phyloP scores from a whole-genome alignment of 192 early-diverging fungal genomes.

The Thamnidium elegans region DNA sequence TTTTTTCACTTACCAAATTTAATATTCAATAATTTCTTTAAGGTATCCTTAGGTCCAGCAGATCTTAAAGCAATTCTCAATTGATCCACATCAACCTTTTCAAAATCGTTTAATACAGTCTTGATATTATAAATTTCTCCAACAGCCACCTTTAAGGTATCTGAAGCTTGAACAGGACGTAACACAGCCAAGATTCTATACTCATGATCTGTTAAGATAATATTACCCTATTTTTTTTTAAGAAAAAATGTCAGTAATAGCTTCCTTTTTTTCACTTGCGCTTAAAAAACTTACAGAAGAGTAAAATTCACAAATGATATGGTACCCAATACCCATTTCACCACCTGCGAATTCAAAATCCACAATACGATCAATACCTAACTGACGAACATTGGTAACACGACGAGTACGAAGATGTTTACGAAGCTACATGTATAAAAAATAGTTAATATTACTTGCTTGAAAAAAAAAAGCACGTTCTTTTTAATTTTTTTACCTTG shows the following conservation, averaged over 20 bases:
- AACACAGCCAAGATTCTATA: constrained; percentile 82
- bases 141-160: constrained; percentile 75
- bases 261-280: background rate
- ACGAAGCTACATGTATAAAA: constrained; percentile 55
- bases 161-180: constrained; percentile 82
- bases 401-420: constrained; percentile 87
- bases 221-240: constrained; percentile 78
- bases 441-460: background rate
- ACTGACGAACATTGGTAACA: constrained; percentile 73
- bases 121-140: constrained; percentile 77
- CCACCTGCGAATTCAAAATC: constrained; percentile 90
- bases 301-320: constrained; percentile 78
- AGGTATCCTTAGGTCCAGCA: constrained; percentile 59
- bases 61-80: constrained; percentile 50
- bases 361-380: constrained; percentile 89
- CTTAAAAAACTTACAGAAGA: constrained; percentile 50
- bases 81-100: constrained; percentile 50
- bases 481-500: constrained; percentile 48
- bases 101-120: constrained; percentile 48
- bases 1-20: constrained; percentile 43
- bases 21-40: constrained; percentile 66
- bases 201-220: constrained; percentile 90
- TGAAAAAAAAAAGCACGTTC: background rate
- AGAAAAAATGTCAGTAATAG: background rate
- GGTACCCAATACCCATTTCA: constrained; percentile 51